phyloP scores from a whole-genome alignment of 176 grass and related monocot species.

The Carex kokanica region DNA sequence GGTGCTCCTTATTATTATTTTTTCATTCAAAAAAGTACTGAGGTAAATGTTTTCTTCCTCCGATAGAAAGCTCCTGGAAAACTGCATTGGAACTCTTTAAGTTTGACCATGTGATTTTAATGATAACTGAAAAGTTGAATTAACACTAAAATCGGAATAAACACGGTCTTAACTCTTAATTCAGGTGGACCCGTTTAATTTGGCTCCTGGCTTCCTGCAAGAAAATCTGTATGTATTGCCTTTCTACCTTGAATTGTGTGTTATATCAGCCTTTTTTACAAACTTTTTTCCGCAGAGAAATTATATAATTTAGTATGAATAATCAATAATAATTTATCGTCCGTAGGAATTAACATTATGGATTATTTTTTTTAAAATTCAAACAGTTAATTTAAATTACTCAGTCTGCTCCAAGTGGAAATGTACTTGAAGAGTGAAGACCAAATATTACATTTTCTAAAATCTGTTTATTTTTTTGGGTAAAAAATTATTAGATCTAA shows the following conservation, averaged over 20 bases:
- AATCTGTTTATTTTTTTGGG: too few relatives aligned
- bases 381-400: too few relatives aligned
- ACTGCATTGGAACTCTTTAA: background rate
- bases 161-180: background rate
- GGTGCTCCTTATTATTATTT: background rate
- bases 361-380: too few relatives aligned
- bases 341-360: too few relatives aligned
- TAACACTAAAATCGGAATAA: background rate
- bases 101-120: background rate
- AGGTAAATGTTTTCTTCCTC: background rate
- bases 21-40: background rate
- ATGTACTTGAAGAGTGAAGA: too few relatives aligned
- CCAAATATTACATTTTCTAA: too few relatives aligned
- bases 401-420: too few relatives aligned
- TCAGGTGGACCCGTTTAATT: background rate
- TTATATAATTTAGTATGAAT: too few relatives aligned
- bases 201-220: background rate
- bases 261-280: background rate
- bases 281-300: too few relatives aligned
- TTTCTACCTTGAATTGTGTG: background rate
- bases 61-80: background rate
- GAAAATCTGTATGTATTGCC: background rate
- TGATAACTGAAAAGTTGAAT: background rate
- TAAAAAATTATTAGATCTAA: too few relatives aligned
- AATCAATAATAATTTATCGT: too few relatives aligned